Evolutionary conservation across 2,329 filamentous ascomycete species (phyloP), one percentile per base, ranked within the genome.

Genomic region (Pezicula radicicola): DNA sequence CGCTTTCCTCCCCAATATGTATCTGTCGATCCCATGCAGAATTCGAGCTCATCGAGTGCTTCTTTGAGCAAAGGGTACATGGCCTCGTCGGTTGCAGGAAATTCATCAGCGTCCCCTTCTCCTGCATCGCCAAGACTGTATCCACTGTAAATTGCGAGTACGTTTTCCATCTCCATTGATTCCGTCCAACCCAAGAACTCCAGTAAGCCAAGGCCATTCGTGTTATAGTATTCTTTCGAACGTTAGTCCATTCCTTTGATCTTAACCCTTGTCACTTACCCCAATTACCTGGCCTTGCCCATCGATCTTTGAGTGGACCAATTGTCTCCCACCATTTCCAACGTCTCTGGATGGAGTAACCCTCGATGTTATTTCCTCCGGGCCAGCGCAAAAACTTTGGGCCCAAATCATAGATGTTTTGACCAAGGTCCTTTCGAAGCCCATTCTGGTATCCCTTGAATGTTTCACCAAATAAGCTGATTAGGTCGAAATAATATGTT

Each of bases 341-440:
- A 25, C 42, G 19, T n/a, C 42, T 19, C n/a, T 45, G 42, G 21
- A 45, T 45, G 10, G 42, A 48, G 60, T 65, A 59, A 16, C 55
- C 59, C 55, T 61, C 63, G 47, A 85, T 68, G 70, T 83, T 84
- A 63, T 84, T 85, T 5, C 82, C 84, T 5, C 85, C 85, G 0
- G 85, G 84, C 54, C 86, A 80, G 13, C 85, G 77, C 44, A 88
- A 73, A 58, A 86, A 78, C 13, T 73, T 75, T 0, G 78, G 76
- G 40, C 78, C 74, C 3, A 83, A 62, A 16, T 72, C 73, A 2
- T 72, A 76, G 2, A 85, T 67, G 10, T 75, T 73, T 51, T 80
- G 72, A 1, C 75, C 77, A 48, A 86, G 66, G 49, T 85, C 80
- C 12, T 75, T 67, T 6, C 82, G 71, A 42, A 85, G 66, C 0